Evolutionary conservation across 345 rosid genomes (phyloP).

Genomic region (Viola odorata): DNA sequence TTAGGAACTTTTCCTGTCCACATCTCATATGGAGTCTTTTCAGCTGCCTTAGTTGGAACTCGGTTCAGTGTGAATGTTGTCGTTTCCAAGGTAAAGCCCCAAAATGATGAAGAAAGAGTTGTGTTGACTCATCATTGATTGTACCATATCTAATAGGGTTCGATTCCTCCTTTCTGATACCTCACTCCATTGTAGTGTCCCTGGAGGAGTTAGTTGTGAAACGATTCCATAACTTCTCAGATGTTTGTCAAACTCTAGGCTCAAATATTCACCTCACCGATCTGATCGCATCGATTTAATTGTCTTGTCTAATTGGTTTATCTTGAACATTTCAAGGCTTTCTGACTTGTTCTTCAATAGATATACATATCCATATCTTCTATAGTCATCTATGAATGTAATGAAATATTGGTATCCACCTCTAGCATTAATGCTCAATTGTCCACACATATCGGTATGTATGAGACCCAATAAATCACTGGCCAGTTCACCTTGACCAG

Average conservation of each 20-base stretch:
- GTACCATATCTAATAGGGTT: too few relatives aligned
- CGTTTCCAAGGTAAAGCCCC: background rate
- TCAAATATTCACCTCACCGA: background rate
- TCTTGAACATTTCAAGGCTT: background rate
- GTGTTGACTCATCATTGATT: background rate
- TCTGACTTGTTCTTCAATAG: background rate
- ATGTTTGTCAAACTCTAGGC: background rate
- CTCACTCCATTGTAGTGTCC: background rate
- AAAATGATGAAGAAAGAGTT: background rate
- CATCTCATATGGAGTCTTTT: constrained; percentile 2
- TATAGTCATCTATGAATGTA: too few relatives aligned
- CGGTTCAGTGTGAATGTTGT: background rate
- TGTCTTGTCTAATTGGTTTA: background rate
- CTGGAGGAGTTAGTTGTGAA: background rate
- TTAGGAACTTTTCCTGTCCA: background rate
- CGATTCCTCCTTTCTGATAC: too few relatives aligned
- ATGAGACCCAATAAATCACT: too few relatives aligned
- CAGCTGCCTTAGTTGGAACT: background rate
- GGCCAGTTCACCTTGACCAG: too few relatives aligned
- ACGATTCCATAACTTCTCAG: background rate
- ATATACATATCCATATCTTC: too few relatives aligned
- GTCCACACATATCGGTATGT: too few relatives aligned
- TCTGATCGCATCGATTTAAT: background rate
- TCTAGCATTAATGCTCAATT: background rate
- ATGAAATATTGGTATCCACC: too few relatives aligned